phyloP scores from a whole-genome alignment of 2,329 filamentous ascomycete species.

The Lecanicillium sp. region DNA sequence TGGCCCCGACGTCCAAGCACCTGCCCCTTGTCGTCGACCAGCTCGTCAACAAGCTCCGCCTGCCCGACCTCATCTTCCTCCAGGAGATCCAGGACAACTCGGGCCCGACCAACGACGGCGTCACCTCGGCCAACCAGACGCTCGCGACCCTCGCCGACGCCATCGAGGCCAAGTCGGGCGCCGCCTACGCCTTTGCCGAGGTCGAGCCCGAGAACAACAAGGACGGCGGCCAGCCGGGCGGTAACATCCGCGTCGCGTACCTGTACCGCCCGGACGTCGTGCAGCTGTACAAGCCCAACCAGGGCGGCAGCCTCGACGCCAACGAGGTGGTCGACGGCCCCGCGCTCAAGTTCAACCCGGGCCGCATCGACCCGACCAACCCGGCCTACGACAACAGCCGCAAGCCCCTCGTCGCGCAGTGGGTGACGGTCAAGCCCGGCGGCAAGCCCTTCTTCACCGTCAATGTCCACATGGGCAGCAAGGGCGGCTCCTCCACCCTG shows the following conservation, averaged over 20 bases:
- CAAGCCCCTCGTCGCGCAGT: slow-evolving; percentile 62
- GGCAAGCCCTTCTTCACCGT: slow-evolving; percentile 60
- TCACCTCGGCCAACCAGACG: slow-evolving; percentile 50
- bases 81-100: slow-evolving; percentile 67
- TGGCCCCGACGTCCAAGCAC: slow-evolving; percentile 49
- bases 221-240: slow-evolving; percentile 62
- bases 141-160: slow-evolving; percentile 48
- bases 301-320: slow-evolving; percentile 47
- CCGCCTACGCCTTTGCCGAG: slow-evolving; percentile 54
- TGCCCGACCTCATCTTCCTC: slow-evolving; percentile 60
- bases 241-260: slow-evolving; percentile 67
- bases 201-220: slow-evolving; percentile 53
- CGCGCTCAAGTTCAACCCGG: slow-evolving; percentile 61
- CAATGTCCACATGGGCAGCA: slow-evolving; percentile 63
- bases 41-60: slow-evolving; percentile 57
- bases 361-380: slow-evolving; percentile 58
- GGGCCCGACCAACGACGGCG: slow-evolving; percentile 54
- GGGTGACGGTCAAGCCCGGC: slow-evolving; percentile 50
- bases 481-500: slow-evolving; percentile 58
- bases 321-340: slow-evolving; percentile 51
- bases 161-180: slow-evolving; percentile 43
- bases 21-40: slow-evolving; percentile 55
- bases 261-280: slow-evolving; percentile 58
- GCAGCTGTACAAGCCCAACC: slow-evolving; percentile 52
- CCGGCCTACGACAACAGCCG: slow-evolving; percentile 54